These are phyloP conservation scores for Solanum piurae DNA, from an alignment of 257 asterid genomes.

Conservation along the genomic window DNA sequence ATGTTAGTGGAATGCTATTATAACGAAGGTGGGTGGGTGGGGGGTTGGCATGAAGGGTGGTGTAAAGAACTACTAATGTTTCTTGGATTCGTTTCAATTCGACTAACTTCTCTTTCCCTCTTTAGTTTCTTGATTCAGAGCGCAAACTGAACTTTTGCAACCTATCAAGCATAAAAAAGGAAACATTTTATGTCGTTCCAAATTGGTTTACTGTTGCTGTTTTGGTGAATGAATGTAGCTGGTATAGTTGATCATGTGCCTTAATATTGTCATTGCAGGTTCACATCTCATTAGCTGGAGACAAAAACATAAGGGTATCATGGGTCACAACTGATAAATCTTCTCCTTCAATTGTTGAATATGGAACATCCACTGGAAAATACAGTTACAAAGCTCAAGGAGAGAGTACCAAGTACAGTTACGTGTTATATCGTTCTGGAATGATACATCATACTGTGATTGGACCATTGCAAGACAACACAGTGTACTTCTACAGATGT, in stretches of 20 bases:
- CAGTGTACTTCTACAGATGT: conserved; percentile 60
- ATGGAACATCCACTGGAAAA: conserved; percentile 55
- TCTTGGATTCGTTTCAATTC: background rate
- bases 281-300: conserved; percentile 91
- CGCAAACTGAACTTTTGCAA: background rate
- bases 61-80: background rate
- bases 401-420: conserved; percentile 51
- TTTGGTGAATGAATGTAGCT: background rate
- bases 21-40: background rate
- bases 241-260: background rate
- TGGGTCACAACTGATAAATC: conserved; percentile 53
- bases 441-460: conserved; percentile 73
- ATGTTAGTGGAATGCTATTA: background rate
- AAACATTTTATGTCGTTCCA: background rate
- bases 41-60: background rate
- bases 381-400: conserved; percentile 47
- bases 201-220: background rate
- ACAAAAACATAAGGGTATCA: conserved; percentile 53
- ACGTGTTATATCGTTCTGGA: conserved; percentile 62
- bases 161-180: background rate
- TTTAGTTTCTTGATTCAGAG: background rate
- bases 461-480: conserved; percentile 65
- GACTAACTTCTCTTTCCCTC: background rate
- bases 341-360: conserved; percentile 60
- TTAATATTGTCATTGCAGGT: conserved; percentile 34